Percentiles rank a stretch among this genome's conserved stretches.
phyloP scores from a whole-genome alignment of 306 rosid species.

The Arachis hypogaea region DNA sequence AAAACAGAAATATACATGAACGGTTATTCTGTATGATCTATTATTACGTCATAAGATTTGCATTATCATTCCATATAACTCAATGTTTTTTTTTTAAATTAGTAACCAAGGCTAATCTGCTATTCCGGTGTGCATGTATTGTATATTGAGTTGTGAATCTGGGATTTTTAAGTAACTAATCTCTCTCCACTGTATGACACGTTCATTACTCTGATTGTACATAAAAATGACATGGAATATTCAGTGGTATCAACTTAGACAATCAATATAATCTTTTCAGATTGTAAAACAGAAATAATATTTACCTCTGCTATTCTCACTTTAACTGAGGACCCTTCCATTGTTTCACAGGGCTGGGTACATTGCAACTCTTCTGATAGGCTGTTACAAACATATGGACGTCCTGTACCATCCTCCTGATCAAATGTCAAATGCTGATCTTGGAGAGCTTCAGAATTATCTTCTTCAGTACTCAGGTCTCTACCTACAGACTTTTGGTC shows the following conservation, averaged over 20 bases:
- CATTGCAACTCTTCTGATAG: slow-evolving; percentile 43
- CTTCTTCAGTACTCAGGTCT: slow-evolving; percentile 43
- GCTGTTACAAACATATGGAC: slow-evolving; percentile 22
- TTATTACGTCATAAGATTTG: no score
- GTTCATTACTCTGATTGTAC: no score
- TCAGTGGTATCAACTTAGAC: slow-evolving; percentile 24
- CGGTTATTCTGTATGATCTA: no score
- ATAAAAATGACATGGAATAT: slow-evolving; percentile 13
- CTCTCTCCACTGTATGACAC: not conserved
- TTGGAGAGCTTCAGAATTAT: slow-evolving; percentile 37
- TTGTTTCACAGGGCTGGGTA: slow-evolving; percentile 38
- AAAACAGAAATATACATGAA: slow-evolving; percentile 1
- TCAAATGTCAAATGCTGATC: slow-evolving; percentile 43
- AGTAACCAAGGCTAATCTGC: not conserved
- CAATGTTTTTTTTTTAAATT: not conserved
- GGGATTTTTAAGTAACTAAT: slow-evolving; percentile 13
- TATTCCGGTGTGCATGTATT: slow-evolving; percentile 1
- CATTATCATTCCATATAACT: no score
- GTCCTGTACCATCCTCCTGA: slow-evolving; percentile 38
- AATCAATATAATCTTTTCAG: slow-evolving; percentile 22
- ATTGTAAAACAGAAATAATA: slow-evolving; percentile 33
- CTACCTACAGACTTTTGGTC: slow-evolving; percentile 37
- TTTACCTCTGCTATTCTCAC: slow-evolving; percentile 61
- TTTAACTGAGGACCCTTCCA: slow-evolving; percentile 46
- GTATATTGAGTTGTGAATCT: slow-evolving; percentile 6